Evolutionary conservation across 805 yeast genomes (phyloP), one percentile per base, ranked within the genome.

Genomic region (Grigorovia yakushimaensis): DNA sequence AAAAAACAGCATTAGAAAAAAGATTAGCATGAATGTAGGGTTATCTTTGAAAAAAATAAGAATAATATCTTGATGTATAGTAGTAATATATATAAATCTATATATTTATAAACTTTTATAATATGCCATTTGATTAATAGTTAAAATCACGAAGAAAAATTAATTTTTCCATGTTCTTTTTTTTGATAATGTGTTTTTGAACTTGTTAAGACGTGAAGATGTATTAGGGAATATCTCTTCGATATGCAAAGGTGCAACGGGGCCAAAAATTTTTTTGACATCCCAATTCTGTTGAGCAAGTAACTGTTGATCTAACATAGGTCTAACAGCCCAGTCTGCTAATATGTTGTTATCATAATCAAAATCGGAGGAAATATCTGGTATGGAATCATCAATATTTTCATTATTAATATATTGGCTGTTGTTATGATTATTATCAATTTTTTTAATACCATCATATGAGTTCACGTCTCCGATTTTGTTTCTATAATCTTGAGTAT

Each of bases 261-360:
- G 82, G 0, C 95, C 95, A 66, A 88, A 86, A 1, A 87, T 75
- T 18, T 71, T 60, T 51, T 73, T 78, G 0, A 93, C 89, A 57
- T 87, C 82, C 50, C 82, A 66, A 24, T 59, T 61, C 57, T 79
- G 82, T 49, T 73, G 76, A 20, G 64, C 57, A 21, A 64, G 51
- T 37, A 80, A 64, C 35, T 72, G 67, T 27, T 69, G 67, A 40
- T 72, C 70, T 45, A 81, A 60, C 49, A 73, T 75, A 4, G 84
- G 82, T 1, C 83, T 73, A 47, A 72, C 68, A 2, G 85, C 86
- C 87, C 87, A 81, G 39, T 73, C 74, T 39, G 73, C 73, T 40
- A 79, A 62, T 15, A 74, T 73, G 13, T 71, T 78, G 43, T 73
- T 79, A 18, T 58, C 61, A 46, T 75, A 79, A 27, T 78, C 84